These are phyloP conservation scores for Ceratobasidium sp. DNA, from an alignment of 1,284 basidiomycete species.

Conservation along the genomic window DNA sequence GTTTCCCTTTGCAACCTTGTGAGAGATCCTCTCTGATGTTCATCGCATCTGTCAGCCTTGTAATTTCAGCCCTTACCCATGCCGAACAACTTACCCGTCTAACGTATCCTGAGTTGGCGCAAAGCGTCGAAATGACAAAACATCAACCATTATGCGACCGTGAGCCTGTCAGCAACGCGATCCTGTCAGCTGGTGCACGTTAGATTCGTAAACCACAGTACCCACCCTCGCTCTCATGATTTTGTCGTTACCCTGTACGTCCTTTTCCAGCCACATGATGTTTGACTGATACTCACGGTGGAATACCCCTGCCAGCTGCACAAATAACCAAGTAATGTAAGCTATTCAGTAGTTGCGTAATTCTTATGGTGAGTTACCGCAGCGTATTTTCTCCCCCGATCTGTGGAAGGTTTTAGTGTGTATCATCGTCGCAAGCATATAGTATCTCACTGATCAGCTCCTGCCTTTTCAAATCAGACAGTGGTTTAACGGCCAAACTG, in stretches of 20 bases:
- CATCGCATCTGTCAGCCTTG: background rate
- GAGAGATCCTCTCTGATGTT: background rate
- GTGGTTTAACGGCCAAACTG: background rate
- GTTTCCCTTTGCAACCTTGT: background rate
- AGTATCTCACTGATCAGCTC: background rate
- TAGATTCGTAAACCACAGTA: background rate
- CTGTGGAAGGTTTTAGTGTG: background rate
- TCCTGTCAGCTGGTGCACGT: background rate
- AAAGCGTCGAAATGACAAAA: background rate
- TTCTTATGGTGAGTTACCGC: background rate
- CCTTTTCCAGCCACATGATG: background rate
- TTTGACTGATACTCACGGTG: slow-evolving; percentile 11
- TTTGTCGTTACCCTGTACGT: background rate
- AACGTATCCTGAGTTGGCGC: background rate
- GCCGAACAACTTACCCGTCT: background rate
- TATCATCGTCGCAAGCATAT: background rate
- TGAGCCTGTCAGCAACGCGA: background rate
- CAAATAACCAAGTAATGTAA: too few relatives aligned
- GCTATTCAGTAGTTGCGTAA: background rate
- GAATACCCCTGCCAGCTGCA: background rate
- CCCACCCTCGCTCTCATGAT: background rate
- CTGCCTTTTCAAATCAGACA: background rate
- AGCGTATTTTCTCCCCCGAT: background rate
- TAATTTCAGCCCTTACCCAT: background rate
- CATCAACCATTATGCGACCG: slow-evolving; percentile 10